Conservation (phyloP, 257 asterid genomes). For the Scutellaria minor region DNA sequence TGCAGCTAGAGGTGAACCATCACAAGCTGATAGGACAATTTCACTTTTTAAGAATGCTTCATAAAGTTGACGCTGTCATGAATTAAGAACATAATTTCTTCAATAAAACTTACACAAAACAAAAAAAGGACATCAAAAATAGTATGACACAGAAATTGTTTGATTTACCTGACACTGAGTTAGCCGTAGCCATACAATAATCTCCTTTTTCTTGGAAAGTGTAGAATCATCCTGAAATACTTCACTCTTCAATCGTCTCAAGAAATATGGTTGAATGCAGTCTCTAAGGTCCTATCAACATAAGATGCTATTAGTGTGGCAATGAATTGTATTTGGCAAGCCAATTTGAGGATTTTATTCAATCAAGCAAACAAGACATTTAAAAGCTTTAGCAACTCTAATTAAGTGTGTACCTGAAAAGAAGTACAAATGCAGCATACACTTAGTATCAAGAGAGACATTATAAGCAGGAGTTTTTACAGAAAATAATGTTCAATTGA, state of each 20-base stretch:
- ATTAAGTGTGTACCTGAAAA: neutral
- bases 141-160: conserved; percentile 4
- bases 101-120: conserved; percentile 19
- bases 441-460: neutral
- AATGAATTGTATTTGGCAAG: conserved; percentile 21
- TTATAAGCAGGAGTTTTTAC: conserved; percentile 1
- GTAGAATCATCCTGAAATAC: conserved; percentile 61
- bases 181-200: conserved; percentile 86
- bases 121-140: conserved; percentile 1
- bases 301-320: conserved; percentile 33
- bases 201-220: conserved; percentile 92
- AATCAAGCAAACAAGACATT: conserved; percentile 31
- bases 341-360: conserved; percentile 19
- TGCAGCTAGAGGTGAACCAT: conserved; percentile 97
- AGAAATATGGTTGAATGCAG: conserved; percentile 84
- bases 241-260: conserved; percentile 92
- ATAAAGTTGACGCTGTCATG: conserved; percentile 79
- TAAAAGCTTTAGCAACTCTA: neutral
- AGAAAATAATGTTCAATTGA: conserved; percentile 11
- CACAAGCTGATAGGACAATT: conserved; percentile 89
- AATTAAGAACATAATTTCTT: conserved; percentile 12
- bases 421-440: conserved; percentile 6
- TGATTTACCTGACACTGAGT: conserved; percentile 81
- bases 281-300: conserved; percentile 74
- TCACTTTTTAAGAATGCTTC: conserved; percentile 94